Base-by-base conservation (phyloP, 2,329 filamentous ascomycete species). In the Atkinsonella hypoxylon region DNA sequence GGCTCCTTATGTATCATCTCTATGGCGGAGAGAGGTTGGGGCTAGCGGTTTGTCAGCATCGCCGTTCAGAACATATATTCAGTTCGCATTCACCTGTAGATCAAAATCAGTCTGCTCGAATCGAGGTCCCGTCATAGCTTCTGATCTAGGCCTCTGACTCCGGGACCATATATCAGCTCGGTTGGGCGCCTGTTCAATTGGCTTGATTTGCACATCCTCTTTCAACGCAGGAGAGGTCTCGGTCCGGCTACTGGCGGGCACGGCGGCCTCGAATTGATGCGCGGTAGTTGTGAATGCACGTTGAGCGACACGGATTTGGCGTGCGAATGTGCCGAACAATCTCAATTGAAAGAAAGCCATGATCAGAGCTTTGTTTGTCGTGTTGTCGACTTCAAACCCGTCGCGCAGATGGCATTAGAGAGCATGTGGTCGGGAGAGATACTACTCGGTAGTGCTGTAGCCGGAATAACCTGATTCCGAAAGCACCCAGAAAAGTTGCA, bases 51-150 rank as follows among this genome's bases (percentile, higher is more conserved):
- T 47, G 43, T 60, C 58, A 64, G 58, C 53, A 51, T 46, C 10
- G 45, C 18, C n/a, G 22, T 17, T 9, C 8, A 46, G n/a, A 13
- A 9, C 12, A 32, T 15, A 17, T 45, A 11, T 47, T 32, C 56
- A 44, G 47, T 34, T 44, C 31, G 26, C 41, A 13, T 81, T 59
- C 75, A 96, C 91, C 87, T 98, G 93, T 58, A 85, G 72, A 60
- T 84, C 81, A 72, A 97, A 91, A 63, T 95, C 88, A 34, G 89
- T 97, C 81, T 97, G 91, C 76, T 98, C 93, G 64, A 98, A 98
- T 60, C 91, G 78, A 57, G 93, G 93, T 41, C 93, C 93, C 41
- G 82, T 82, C 91, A 98, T 98, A 49, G 89, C 93, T 68, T 82
- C 70, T 49, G 81, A 78, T 61, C 91, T 78, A 39, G 89, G 82